Evolutionary conservation across 2,329 filamentous ascomycete species (phyloP).

Genomic region (Amesomyces nigricolor): DNA sequence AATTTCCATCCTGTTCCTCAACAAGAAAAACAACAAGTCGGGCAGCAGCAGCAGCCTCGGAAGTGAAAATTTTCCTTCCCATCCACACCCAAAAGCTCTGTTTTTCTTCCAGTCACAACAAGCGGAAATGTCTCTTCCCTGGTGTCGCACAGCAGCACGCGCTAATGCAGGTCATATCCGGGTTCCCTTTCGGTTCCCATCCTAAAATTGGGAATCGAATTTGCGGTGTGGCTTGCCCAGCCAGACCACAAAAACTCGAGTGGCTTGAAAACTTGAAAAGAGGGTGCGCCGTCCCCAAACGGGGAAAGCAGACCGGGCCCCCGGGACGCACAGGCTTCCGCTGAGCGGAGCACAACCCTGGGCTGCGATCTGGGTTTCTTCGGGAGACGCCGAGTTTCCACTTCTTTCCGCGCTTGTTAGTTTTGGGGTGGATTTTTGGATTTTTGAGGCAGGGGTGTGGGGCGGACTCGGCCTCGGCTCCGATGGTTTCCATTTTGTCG

Average conservation of each 20-base stretch:
- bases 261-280: neutral
- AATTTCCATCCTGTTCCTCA: neutral
- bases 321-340: neutral
- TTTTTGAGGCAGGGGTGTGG: neutral
- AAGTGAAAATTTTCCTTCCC: slow-evolving; percentile 5
- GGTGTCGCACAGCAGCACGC: slow-evolving; percentile 1
- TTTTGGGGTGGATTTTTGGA: neutral
- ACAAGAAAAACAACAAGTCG: neutral
- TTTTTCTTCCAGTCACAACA: neutral
- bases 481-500: neutral
- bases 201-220: slow-evolving; percentile 5
- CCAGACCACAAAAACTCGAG: no score
- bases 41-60: neutral
- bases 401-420: no score
- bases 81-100: neutral
- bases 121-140: neutral
- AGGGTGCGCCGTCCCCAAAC: neutral
- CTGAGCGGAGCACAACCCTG: neutral
- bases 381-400: slow-evolving; percentile 9
- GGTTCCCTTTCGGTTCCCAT: no score
- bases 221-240: neutral
- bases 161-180: slow-evolving; percentile 10
- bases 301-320: neutral
- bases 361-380: neutral
- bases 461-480: slow-evolving; percentile 12